Evolutionary conservation across 192 early-diverging fungal genomes (phyloP).

Genomic region (Dispira simplex): DNA sequence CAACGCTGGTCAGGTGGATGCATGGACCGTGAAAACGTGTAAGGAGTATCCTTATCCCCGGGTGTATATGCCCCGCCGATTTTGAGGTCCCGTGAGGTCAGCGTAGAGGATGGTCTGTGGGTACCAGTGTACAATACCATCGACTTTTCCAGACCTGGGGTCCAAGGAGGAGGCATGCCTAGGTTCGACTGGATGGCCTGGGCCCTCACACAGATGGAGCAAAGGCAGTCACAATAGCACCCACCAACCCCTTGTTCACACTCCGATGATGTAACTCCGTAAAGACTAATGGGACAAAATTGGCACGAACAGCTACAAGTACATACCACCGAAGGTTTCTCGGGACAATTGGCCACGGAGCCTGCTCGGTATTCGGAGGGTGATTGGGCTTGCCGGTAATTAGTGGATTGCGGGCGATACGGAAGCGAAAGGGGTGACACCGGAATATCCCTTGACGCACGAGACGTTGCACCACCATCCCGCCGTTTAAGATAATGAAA

Average conservation of each 20-base stretch:
- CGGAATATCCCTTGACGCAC: too few species aligned
- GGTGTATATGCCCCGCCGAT: neutral
- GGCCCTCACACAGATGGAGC: constrained; percentile 9
- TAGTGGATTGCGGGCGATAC: neutral
- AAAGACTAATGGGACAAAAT: constrained; percentile 6
- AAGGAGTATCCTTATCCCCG: neutral
- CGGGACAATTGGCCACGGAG: neutral
- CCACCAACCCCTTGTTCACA: too few species aligned
- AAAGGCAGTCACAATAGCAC: constrained; percentile 1
- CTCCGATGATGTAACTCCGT: neutral
- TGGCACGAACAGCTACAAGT: neutral
- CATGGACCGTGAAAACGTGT: neutral
- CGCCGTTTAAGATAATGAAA: neutral
- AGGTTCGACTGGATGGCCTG: neutral
- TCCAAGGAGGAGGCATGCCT: neutral
- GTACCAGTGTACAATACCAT: neutral
- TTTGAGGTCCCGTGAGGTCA: neutral
- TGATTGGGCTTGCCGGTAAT: neutral
- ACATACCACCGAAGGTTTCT: neutral
- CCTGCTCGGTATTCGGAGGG: neutral
- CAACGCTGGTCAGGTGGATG: neutral
- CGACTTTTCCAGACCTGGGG: neutral
- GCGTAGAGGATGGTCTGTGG: neutral
- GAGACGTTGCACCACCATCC: too few species aligned
- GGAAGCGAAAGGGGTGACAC: neutral